Evolutionary conservation across 495 filamentous ascomycete genomes (phyloP).

Genomic region (Trichocladium uniseriatum): DNA sequence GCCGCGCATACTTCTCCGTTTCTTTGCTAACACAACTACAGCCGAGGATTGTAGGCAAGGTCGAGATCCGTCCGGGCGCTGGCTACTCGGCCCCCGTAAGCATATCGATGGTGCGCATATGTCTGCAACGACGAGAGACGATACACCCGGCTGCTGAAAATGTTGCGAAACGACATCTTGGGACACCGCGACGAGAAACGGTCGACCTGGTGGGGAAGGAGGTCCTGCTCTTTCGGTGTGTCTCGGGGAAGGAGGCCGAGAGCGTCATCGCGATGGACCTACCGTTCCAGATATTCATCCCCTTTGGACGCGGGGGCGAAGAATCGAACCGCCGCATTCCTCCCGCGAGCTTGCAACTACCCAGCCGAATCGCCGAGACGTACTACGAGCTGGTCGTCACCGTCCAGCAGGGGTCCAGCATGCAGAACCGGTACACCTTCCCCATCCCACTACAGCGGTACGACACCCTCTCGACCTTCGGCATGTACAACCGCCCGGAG

Average conservation of each 20-base stretch:
- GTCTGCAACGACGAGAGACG: constrained; percentile 83
- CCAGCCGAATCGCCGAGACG: constrained; percentile 87
- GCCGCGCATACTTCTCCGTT: background rate
- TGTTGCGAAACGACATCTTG: constrained; percentile 82
- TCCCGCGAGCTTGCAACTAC: constrained; percentile 82
- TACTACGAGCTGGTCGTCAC: constrained; percentile 94
- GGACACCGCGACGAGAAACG: constrained; percentile 84
- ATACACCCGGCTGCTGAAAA: constrained; percentile 96
- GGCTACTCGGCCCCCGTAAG: constrained; percentile 81
- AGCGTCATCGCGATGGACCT: constrained; percentile 93
- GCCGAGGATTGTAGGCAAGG: constrained; percentile 95
- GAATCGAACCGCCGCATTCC: constrained; percentile 83
- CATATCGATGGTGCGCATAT: constrained; percentile 90
- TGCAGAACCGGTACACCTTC: constrained; percentile 83
- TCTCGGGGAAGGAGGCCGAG: constrained; percentile 72
- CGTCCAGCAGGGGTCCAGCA: constrained; percentile 78
- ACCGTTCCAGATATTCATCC: constrained; percentile 94
- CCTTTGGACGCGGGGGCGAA: constrained; percentile 80
- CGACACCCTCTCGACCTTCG: constrained; percentile 94
- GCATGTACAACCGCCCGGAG: constrained; percentile 98
- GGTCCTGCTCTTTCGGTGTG: constrained; percentile 81
- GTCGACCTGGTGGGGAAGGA: constrained; percentile 92
- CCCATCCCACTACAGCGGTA: constrained; percentile 87
- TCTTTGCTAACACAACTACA: constrained; percentile 31
- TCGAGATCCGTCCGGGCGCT: constrained; percentile 81